Conservation (phyloP, 169 alveolate genomes). For the Eimeria tenella region DNA sequence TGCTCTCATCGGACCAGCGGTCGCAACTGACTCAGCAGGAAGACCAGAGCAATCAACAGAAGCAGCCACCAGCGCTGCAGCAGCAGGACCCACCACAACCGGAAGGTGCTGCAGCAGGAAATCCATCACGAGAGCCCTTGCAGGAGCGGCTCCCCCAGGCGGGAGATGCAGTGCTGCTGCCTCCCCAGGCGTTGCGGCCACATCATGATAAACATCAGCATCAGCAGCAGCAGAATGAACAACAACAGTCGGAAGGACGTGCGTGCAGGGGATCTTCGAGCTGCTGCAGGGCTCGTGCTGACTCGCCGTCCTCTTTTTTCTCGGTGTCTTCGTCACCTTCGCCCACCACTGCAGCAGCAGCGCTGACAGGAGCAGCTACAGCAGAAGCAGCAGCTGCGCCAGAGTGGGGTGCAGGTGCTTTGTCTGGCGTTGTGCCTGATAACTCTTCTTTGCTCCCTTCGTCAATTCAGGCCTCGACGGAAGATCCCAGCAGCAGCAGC, state of each 20-base stretch:
- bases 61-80: conserved; percentile 10
- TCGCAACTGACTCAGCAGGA: conserved; percentile 32
- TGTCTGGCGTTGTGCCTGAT: neutral
- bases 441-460: neutral
- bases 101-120: conserved; percentile 31
- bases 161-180: conserved; percentile 21
- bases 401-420: neutral
- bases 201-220: conserved; percentile 19
- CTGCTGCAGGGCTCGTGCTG: conserved; percentile 54
- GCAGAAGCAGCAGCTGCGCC: conserved; percentile 54
- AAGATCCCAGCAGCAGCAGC: conserved; percentile 39
- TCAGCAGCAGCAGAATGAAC: conserved; percentile 17
- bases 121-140: neutral
- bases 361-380: conserved; percentile 12
- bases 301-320: conserved; percentile 56
- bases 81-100: conserved; percentile 39
- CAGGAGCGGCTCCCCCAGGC: neutral
- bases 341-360: conserved; percentile 57
- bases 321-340: conserved; percentile 52
- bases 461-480: neutral
- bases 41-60: neutral
- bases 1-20: neutral
- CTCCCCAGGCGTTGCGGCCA: conserved; percentile 31
- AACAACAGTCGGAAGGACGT: neutral
- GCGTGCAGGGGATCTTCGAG: neutral